Evolutionary conservation across 768 basidiomycete species (phyloP), one percentile per base, ranked within the genome.

Genomic region (Rhizopogon vinicolor): DNA sequence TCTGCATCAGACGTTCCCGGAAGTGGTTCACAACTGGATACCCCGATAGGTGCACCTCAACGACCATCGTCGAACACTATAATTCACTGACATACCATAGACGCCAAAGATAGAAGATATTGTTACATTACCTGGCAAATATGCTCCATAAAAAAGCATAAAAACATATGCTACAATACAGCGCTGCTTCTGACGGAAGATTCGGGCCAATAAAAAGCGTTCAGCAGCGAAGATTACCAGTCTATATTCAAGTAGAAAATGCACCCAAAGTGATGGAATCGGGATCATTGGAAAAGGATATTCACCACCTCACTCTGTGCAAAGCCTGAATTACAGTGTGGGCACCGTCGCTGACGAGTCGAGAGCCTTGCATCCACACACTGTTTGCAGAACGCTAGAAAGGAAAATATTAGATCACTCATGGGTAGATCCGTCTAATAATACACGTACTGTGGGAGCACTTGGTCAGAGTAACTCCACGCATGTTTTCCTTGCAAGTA

Each of bases 331-430:
- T 87, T 87, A 67, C 95, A 98, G 6, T 88, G 86, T 22, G 94
- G 94, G 72, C 95, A 98, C 69, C 95, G 95, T 28, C 95, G 86
- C 67, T 97, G 94, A 56, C 95, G 84, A 14, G 90, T 93, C 28
- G 87, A 73, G 61, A 98, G 80, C 41, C 96, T 87, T n/a, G 85
- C 77, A 59, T 97, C 94, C 35, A 98, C 80, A 66, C 89, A 97
- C 53, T 77, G 68, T 70, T 84, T 87, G 72, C 91, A 92, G 72
- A 95, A 95, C 0, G 92, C 93, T 93, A 60, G 9, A 39, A 53
- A 7, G 22, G 14, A 29, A 14, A 33, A 56, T 45, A 57, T 44
- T n/a, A 12, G 25, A 13, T 10, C 7, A 3, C 19, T 8, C n/a
- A 16, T 2, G 9, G 4, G 3, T 22, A 31, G 7, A 22, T 10